These are phyloP conservation scores for Talaromyces wortmannii DNA, from an alignment of 495 filamentous ascomycete species.

Conservation along the genomic window DNA sequence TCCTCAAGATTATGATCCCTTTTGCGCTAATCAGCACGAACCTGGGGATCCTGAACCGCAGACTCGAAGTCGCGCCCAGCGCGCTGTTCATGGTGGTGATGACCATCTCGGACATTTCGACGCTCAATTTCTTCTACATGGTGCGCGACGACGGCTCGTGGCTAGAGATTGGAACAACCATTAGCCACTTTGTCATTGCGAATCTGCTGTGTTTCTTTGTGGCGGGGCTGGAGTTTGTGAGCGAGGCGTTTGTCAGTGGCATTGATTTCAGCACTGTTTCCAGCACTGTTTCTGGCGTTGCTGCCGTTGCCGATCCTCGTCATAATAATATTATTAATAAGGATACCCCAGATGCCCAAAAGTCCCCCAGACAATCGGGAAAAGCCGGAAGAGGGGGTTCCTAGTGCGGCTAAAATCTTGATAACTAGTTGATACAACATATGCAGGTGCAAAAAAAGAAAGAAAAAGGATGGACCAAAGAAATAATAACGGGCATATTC, in stretches of 20 bases:
- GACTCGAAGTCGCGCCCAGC: slow-evolving; percentile 70
- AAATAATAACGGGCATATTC: too few relatives aligned
- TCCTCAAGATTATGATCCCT: slow-evolving; percentile 88
- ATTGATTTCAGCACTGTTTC: slow-evolving; percentile 55
- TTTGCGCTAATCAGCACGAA: slow-evolving; percentile 92
- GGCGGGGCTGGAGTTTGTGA: slow-evolving; percentile 76
- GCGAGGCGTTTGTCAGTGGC: slow-evolving; percentile 75
- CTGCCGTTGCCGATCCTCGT: background rate
- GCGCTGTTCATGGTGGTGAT: slow-evolving; percentile 94
- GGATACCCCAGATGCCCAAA: too few relatives aligned
- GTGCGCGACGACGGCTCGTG: slow-evolving; percentile 94
- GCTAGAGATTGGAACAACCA: slow-evolving; percentile 95
- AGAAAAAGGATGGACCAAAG: too few relatives aligned
- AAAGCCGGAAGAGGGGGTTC: too few relatives aligned
- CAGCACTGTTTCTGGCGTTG: background rate
- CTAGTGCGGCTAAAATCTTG: too few relatives aligned
- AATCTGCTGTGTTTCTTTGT: slow-evolving; percentile 88
- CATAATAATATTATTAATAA: too few relatives aligned
- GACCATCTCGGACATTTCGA: slow-evolving; percentile 85
- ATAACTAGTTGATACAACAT: too few relatives aligned
- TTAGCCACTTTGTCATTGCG: slow-evolving; percentile 90
- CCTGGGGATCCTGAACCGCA: slow-evolving; percentile 85
- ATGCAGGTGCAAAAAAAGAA: too few relatives aligned
- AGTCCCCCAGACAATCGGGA: too few relatives aligned
- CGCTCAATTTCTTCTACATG: slow-evolving; percentile 96